phyloP scores from a whole-genome alignment of 768 basidiomycete species.

The Trametes cinnabarina region DNA sequence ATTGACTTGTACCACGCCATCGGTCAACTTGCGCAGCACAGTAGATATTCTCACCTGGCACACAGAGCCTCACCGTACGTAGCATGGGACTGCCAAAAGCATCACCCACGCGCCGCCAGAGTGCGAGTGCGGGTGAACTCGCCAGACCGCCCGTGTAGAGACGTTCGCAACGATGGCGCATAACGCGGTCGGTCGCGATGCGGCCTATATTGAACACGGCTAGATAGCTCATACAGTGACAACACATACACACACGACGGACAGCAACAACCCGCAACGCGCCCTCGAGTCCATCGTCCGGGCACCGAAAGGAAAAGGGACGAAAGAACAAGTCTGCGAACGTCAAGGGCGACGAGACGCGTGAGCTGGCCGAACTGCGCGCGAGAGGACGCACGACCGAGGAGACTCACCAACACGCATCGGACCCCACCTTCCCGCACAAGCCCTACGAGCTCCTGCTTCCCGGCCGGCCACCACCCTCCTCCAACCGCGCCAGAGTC shows the following conservation, averaged over 20 bases:
- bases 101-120: too few relatives aligned
- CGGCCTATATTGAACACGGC: constrained; percentile 1
- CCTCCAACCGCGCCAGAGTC: constrained; percentile 45
- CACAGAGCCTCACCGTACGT: too few relatives aligned
- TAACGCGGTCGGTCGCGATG: too few relatives aligned
- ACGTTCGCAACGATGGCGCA: constrained; percentile 1
- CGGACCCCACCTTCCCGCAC: background rate
- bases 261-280: background rate
- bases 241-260: constrained; percentile 10
- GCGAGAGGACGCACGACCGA: background rate
- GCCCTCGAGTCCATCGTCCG: background rate
- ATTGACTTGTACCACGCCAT: too few relatives aligned
- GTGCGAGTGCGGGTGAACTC: too few relatives aligned
- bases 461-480: constrained; percentile 12
- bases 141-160: too few relatives aligned
- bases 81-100: too few relatives aligned
- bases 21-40: too few relatives aligned
- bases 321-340: background rate
- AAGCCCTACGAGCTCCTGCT: constrained; percentile 9
- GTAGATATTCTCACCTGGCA: too few relatives aligned
- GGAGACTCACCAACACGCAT: background rate
- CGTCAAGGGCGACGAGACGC: background rate
- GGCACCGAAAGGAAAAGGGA: background rate
- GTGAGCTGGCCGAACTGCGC: background rate
- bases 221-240: constrained; percentile 7